phyloP scores from a whole-genome alignment of 2,329 filamentous ascomycete genomes.

The Clarireedia hainanense region DNA sequence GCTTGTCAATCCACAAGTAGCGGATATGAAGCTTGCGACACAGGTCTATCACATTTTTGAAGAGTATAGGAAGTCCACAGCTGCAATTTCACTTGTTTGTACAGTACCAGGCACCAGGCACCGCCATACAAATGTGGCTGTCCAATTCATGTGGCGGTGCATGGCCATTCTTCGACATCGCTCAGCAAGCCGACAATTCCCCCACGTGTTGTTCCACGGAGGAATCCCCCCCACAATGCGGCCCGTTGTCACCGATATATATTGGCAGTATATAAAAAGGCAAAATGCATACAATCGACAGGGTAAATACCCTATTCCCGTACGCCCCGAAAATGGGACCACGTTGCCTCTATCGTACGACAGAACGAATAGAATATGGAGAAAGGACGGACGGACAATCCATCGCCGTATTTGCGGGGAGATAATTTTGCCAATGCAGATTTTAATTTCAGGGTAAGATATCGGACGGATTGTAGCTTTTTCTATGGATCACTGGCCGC shows the following conservation, averaged over 20 bases:
- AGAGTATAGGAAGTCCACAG: too few relatives aligned
- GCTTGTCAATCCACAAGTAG: too few relatives aligned
- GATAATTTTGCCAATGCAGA: not conserved
- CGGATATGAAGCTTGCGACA: too few relatives aligned
- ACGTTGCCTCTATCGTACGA: not conserved
- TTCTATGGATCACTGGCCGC: not conserved
- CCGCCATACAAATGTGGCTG: too few relatives aligned
- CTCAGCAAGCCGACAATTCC: too few relatives aligned
- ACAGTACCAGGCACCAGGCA: too few relatives aligned
- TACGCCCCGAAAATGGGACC: not conserved
- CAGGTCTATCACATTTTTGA: too few relatives aligned
- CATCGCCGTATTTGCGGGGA: not conserved
- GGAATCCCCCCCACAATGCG: not conserved
- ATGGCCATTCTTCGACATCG: too few relatives aligned
- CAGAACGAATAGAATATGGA: not conserved
- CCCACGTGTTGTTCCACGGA: too few relatives aligned
- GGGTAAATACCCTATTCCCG: not conserved
- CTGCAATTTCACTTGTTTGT: too few relatives aligned
- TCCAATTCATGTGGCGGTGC: too few relatives aligned
- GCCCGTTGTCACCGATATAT: conserved; percentile 6
- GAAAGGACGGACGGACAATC: conserved; percentile 3
- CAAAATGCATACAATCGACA: conserved; percentile 3
- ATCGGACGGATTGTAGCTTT: not conserved
- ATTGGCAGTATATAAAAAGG: not conserved
- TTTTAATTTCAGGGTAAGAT: not conserved